phyloP scores from a whole-genome alignment of 495 filamentous ascomycete genomes.

The Friedmanniomyces simplex region DNA sequence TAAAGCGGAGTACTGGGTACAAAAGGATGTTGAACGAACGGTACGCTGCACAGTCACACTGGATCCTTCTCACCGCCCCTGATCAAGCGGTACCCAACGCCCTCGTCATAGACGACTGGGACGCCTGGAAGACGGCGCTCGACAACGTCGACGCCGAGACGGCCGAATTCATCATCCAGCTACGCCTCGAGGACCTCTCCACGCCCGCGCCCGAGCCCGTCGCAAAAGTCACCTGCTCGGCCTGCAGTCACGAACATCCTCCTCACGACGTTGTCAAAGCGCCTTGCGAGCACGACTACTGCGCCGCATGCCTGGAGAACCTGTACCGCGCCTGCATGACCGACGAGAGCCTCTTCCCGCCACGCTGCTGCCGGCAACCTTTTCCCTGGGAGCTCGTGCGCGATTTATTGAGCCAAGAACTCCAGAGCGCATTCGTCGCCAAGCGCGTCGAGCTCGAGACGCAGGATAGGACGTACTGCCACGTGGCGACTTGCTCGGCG shows the following conservation, averaged over 20 bases:
- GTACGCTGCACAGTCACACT: neutral
- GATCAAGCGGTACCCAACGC: neutral
- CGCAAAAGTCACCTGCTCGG: neutral
- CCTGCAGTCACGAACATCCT: neutral
- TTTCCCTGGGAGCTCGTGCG: constrained; percentile 30
- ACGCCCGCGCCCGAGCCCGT: neutral
- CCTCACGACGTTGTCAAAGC: neutral
- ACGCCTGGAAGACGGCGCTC: neutral
- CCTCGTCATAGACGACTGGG: neutral
- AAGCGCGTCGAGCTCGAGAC: constrained; percentile 40
- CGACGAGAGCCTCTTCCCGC: neutral
- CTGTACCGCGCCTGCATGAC: neutral
- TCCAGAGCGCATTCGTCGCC: constrained; percentile 28
- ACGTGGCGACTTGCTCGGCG: constrained; percentile 31
- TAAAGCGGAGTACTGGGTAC: no score
- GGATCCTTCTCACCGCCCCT: neutral
- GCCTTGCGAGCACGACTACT: neutral
- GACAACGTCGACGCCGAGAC: neutral
- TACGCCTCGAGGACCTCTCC: neutral
- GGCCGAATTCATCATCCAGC: neutral
- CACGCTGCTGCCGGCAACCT: neutral
- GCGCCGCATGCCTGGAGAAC: neutral
- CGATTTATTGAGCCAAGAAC: constrained; percentile 24
- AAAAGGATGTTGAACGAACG: no score
- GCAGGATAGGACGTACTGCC: constrained; percentile 41